Evolutionary conservation across 2,329 filamentous ascomycete species (phyloP).

Genomic region (Neurospora sp.): DNA sequence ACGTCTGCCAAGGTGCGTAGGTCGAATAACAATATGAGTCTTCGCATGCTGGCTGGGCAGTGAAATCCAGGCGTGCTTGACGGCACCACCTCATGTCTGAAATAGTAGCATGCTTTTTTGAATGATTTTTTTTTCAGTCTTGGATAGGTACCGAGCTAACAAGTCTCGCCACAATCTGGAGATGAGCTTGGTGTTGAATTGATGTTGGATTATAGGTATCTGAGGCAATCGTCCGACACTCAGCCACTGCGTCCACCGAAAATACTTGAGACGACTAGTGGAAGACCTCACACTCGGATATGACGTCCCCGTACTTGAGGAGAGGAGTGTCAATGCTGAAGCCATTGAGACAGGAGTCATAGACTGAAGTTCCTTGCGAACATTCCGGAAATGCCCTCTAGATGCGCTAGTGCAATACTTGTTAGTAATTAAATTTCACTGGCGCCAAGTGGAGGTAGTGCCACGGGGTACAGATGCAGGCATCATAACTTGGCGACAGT

Average conservation of each 20-base stretch:
- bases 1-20: neutral
- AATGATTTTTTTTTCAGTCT: neutral
- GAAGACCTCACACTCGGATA: neutral
- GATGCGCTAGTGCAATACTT: neutral
- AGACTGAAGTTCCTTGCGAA: neutral
- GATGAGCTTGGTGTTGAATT: neutral
- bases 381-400: neutral
- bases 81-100: neutral
- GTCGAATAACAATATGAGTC: neutral
- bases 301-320: neutral
- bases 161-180: neutral
- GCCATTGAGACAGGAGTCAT: neutral
- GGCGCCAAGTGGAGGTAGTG: neutral
- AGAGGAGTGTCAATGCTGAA: neutral
- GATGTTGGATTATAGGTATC: neutral
- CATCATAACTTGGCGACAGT: neutral
- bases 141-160: neutral
- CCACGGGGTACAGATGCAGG: neutral
- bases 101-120: neutral
- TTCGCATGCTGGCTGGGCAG: neutral
- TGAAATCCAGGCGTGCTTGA: neutral
- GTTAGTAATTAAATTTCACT: neutral
- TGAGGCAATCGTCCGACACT: neutral
- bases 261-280: neutral
- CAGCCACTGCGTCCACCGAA: neutral